phyloP scores from a whole-genome alignment of 148 eudicot species.

The Rhododendron kiyosumense region DNA sequence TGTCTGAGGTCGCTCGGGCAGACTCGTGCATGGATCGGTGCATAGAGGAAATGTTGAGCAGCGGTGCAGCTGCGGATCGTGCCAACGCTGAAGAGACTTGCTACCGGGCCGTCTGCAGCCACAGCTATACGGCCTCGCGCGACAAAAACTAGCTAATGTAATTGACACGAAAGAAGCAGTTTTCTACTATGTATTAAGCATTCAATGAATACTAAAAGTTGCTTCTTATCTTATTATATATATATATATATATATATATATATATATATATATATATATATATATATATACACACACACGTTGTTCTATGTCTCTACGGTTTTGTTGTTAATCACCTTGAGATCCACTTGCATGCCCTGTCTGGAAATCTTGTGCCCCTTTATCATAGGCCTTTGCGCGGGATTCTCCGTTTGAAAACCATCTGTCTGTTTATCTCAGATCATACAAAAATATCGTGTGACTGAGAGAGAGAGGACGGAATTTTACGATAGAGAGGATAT shows the following conservation, averaged over 20 bases:
- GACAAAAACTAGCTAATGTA: not conserved
- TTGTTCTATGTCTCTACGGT: not conserved
- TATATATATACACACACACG: no score
- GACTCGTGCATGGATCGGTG: not conserved
- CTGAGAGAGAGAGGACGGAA: no score
- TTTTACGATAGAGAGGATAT: no score
- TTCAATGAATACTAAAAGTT: not conserved
- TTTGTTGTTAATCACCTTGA: not conserved
- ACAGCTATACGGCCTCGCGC: not conserved
- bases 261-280: no score
- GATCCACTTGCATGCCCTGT: no score
- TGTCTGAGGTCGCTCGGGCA: not conserved
- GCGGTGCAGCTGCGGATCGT: not conserved
- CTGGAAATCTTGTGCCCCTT: no score
- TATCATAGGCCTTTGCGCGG: no score
- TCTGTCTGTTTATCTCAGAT: no score
- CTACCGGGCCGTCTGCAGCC: not conserved
- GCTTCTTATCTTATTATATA: not conserved
- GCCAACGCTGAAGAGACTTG: not conserved
- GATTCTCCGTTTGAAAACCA: no score
- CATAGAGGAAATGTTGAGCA: not conserved
- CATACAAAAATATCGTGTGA: no score
- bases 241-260: no score
- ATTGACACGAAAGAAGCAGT: not conserved
- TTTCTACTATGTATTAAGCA: not conserved